Evolutionary conservation across 75 land plant species (phyloP).

Genomic region (Selaginella moellendorffii): DNA sequence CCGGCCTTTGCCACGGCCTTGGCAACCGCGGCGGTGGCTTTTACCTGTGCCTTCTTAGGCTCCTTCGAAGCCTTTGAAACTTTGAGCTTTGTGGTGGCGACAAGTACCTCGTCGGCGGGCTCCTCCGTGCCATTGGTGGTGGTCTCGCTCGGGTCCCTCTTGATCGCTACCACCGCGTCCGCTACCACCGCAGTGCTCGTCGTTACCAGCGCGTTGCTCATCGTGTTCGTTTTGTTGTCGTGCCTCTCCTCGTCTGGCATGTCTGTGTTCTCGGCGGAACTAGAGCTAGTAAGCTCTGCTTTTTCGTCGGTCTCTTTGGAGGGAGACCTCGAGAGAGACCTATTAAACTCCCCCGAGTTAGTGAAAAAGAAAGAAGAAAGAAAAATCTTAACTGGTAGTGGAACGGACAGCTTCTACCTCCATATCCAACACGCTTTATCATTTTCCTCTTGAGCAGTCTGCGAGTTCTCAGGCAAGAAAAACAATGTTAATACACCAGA

Average conservation of each 20-base stretch:
- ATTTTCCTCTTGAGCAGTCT: conserved; percentile 26
- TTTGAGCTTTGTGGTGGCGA: too few species aligned
- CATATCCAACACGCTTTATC: conserved; percentile 37
- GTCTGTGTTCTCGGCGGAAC: neutral
- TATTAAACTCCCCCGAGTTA: too few species aligned
- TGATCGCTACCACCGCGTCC: neutral
- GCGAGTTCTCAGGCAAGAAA: conserved; percentile 13
- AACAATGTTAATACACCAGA: neutral
- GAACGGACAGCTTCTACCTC: conserved; percentile 35
- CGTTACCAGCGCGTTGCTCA: too few species aligned
- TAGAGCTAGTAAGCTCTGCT: neutral
- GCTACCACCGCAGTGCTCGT: too few species aligned
- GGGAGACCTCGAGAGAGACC: neutral
- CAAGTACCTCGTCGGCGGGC: too few species aligned
- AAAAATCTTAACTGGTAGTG: conserved; percentile 12
- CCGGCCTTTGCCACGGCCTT: neutral
- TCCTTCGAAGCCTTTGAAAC: too few species aligned
- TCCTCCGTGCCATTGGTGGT: too few species aligned
- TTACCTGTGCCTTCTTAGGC: neutral
- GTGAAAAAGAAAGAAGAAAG: too few species aligned
- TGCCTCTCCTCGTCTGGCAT: neutral
- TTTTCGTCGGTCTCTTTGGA: neutral
- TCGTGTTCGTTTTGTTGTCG: neutral
- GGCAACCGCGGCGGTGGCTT: too few species aligned
- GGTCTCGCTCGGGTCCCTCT: neutral